Base-by-base conservation (phyloP, 768 basidiomycete genomes). In the Cystobasidium tubakii region DNA sequence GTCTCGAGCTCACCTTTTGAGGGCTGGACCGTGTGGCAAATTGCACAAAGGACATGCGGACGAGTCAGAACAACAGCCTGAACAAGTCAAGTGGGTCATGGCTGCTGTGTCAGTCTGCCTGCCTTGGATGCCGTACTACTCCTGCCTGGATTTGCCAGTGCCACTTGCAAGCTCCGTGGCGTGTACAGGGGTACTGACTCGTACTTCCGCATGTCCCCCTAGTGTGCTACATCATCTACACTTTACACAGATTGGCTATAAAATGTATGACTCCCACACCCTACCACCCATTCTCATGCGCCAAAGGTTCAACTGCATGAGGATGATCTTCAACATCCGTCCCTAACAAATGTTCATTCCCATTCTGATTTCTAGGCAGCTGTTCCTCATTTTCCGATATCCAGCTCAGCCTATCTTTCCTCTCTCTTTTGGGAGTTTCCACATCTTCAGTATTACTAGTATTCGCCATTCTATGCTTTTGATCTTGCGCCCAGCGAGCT, bases 401-500 rank as follows among this genome's bases (percentile, higher is more conserved):
- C 69, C 69, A 71, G 69, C 69, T 71, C 1, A 71, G 39, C 25
- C 54, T 13, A 23, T 71, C 55, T 44, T 62, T 71, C 33, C 69
- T 12, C 54, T 55, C 34, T 23, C 55, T 55, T 10, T 53, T 25
- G 1, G 69, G 69, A 9, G 53, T 71, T 34, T 33, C 69, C 10
- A 54, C 25, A 36, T 39, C n/a, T 10, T 71, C 69, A 7, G 4
- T 21, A n/a, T 34, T 33, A 29, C 34, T 23, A 15, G 13, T 17
- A 23, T 27, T 23, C 4, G 55, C 29, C 69, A 31, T 12, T 31
- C 33, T 71, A 7, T 60, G 57, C 21, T 71, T 71, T 34, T 71
- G 69, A 53, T 71, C 69, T 39, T 71, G 50, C 33, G 69, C 69
- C 69, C 69, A 71, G 1, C 69, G 53, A n/a, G 69, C 69, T 1